Percentiles rank a stretch among this genome's conserved stretches.
phyloP scores from a whole-genome alignment of 75 land plant species.

The Cupressus sempervirens region DNA sequence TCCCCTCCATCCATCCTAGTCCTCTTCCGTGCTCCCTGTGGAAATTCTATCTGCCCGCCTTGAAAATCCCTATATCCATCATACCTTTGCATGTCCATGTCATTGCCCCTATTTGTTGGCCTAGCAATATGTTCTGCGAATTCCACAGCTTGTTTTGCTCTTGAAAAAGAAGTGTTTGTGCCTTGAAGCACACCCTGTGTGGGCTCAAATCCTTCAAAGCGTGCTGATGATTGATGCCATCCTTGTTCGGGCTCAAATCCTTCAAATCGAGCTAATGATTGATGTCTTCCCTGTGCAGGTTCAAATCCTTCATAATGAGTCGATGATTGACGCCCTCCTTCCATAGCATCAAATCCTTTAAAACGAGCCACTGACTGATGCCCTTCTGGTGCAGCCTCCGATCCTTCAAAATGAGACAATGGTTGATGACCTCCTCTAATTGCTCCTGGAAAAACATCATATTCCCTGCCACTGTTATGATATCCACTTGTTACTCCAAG shows the following conservation, averaged over 20 bases:
- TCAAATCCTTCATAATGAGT: constrained; percentile 5
- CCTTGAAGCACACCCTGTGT: background rate
- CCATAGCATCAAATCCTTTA: constrained; percentile 4
- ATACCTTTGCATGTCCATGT: background rate
- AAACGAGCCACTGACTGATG: background rate
- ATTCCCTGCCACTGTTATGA: background rate
- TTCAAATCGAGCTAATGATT: background rate
- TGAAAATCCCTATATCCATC: constrained; percentile 3
- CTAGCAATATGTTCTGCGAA: background rate
- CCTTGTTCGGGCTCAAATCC: constrained; percentile 2
- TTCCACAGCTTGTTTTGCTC: background rate
- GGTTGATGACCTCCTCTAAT: background rate
- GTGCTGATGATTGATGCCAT: background rate
- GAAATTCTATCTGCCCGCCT: background rate
- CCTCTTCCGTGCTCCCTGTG: constrained; percentile 1
- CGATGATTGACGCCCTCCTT: background rate
- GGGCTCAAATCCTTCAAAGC: constrained; percentile 12
- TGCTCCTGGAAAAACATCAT: constrained; percentile 1
- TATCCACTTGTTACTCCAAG: background rate
- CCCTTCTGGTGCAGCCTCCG: background rate
- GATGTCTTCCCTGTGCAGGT: background rate
- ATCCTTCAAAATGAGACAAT: background rate
- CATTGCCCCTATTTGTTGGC: background rate
- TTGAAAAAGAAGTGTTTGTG: background rate
- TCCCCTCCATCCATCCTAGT: constrained; percentile 1